Base-by-base conservation (phyloP, 345 rosid genomes). In the Ricinus communis region DNA sequence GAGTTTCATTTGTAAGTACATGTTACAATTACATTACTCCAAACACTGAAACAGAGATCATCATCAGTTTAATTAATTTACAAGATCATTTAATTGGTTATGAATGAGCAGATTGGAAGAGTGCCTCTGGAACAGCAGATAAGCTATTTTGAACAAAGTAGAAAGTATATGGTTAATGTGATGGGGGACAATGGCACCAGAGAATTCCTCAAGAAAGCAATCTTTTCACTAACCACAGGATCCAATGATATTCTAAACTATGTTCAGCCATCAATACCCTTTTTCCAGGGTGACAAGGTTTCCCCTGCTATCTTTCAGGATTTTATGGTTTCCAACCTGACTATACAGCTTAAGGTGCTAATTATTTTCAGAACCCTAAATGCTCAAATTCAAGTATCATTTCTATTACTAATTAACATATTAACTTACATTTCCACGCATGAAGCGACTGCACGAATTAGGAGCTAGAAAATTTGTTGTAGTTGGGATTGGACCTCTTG, bases 171-270 rank as follows among this genome's bases (percentile, higher is more conserved):
- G 82, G 83, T 81, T 67, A 71, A 41, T 43, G 21, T 64, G 50
- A 70, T 81, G 74, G 87, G 88, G 8, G 84, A 83, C 77, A 78
- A 69, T 70, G 71, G 74, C n/a, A 86, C 88, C 30, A 87, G 22
- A 80, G 85, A 76, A 62, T 70, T 87, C 36, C 52, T 89, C 25
- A 47, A 62, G 46, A 61, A 19, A 5, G 74, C 89, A 49, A 62
- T 87, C 7, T 93, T 84, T 70, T 87, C 93, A 0, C 71, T 91
- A 46, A 82, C 93, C 5, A 80, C 84, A 0, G 98, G 97, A 25
- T 88, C 98, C 0, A 93, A 93, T 53, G 98, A 93, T 71, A 79
- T 93, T 68, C 83, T 93, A 65, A 85, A 91, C 69, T 79, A 86
- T 53, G 62, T 83, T 21, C 86, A 85, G 79, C 88, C 88, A 49